Evolutionary conservation across 2,329 filamentous ascomycete species (phyloP), one percentile per base, ranked within the genome.

Genomic region (Cytospora piceicola): DNA sequence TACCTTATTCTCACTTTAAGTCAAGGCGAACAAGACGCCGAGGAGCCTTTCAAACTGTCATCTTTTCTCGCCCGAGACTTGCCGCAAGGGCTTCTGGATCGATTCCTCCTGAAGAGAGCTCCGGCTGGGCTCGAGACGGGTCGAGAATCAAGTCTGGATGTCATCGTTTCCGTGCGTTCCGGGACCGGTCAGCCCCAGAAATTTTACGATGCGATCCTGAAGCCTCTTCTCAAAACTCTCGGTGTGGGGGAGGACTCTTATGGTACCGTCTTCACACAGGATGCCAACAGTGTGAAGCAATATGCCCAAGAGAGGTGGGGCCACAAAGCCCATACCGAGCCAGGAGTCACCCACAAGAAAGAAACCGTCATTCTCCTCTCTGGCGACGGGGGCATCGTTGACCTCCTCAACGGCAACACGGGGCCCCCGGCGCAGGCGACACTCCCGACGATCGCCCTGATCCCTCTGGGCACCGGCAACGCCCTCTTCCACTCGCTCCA

Each of bases 341-440:
- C 12, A 11, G 81, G 81, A 1, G 70, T n/a, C 64, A 42, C 36
- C 29, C 49, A 65, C n/a, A 63, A 68, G 61, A 61, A 69, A 32
- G 60, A 89, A 73, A 88, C 88, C 0, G 82, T 97, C 30, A 78
- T 97, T 34, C 83, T 98, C 15, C 82, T 97, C 6, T 94, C 91
- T 58, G 94, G 94, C 8, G 94, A 98, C 75, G 94, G 94, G 17
- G 94, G 93, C 7, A 77, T 96, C 2, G 85, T 93, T 22, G 94
- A 98, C 71, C 80, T 95, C 1, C 81, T 97, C 66, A 96, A 97
- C 73, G 85, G 85, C 3, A 81, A 75, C 30, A 73, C 76, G 14
- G 70, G 73, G 30, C 69, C 70, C 0, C 61, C 66, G 1, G 69
- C n/a, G n/a, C n/a, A 69, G 8, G 66, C 65, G 0, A 46, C 68